Percentiles rank a stretch among this genome's conserved stretches.
phyloP scores from a whole-genome alignment of 169 alveolate species.

The Amoebophrya sp. region DNA sequence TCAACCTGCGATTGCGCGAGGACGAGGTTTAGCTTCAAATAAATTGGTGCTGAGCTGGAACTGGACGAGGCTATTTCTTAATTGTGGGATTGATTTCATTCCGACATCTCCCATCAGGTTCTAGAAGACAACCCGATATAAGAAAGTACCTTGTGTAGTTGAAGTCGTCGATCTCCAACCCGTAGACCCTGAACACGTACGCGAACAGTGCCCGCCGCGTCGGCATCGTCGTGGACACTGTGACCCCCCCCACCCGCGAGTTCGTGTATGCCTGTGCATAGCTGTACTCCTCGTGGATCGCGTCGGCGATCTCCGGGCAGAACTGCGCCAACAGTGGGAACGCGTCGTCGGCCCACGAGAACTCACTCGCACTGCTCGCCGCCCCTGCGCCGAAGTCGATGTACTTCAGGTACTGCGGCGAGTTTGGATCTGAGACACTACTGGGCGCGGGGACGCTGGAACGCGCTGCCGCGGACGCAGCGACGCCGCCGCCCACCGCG shows the following conservation, averaged over 20 bases:
- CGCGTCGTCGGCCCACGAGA: not conserved
- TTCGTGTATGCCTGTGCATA: not conserved
- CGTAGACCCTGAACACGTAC: not conserved
- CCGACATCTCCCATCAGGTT: no score
- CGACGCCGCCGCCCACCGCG: no score
- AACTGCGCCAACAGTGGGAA: not conserved
- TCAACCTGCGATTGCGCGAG: not conserved
- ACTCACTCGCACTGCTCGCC: not conserved
- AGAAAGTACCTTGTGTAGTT: not conserved
- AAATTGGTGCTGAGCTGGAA: no score
- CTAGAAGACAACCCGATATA: no score
- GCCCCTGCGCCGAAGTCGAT: not conserved
- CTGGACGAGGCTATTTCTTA: no score
- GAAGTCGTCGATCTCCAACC: not conserved
- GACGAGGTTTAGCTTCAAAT: no score
- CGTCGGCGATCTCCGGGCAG: not conserved
- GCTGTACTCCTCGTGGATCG: not conserved
- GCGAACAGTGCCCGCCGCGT: not conserved
- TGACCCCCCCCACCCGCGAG: not conserved
- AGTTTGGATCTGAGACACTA: not conserved
- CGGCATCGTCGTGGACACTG: not conserved
- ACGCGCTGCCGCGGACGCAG: no score
- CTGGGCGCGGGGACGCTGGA: no score
- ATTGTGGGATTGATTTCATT: no score
- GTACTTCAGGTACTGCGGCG: not conserved